phyloP scores from a whole-genome alignment of 1,284 basidiomycete species.

The Gomphus bonarii region DNA sequence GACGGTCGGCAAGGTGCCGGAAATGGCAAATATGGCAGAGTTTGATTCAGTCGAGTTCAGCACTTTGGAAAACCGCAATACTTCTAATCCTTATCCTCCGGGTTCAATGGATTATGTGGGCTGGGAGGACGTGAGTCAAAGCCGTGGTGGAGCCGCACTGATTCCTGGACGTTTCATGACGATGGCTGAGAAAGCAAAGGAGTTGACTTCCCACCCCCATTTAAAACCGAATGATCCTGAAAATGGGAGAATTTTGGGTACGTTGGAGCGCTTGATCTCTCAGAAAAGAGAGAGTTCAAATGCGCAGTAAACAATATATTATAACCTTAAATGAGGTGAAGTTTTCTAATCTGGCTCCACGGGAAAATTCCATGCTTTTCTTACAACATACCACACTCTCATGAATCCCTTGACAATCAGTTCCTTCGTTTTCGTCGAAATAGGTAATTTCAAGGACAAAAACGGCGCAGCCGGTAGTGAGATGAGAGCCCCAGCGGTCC shows the following conservation, averaged over 20 bases:
- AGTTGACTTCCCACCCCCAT: background rate
- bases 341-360: constrained; percentile 1
- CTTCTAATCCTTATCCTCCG: constrained; percentile 6
- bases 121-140: background rate
- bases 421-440: constrained; percentile 2
- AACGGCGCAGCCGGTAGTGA: constrained; percentile 3
- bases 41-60: background rate
- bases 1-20: constrained; percentile 21
- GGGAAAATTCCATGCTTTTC: constrained; percentile 7
- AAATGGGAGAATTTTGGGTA: background rate
- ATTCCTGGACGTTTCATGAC: background rate
- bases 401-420: constrained; percentile 3
- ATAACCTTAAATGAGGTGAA: background rate
- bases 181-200: background rate
- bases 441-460: background rate
- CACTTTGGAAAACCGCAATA: background rate
- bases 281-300: background rate
- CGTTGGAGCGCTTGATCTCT: background rate
- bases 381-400: constrained; percentile 6
- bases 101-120: constrained; percentile 2
- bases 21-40: background rate
- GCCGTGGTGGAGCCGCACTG: background rate
- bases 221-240: background rate
- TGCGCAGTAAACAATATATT: background rate
- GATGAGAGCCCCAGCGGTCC: background rate